Conservation (phyloP, 495 filamentous ascomycete genomes). For the Aspergillus mulundensis region DNA sequence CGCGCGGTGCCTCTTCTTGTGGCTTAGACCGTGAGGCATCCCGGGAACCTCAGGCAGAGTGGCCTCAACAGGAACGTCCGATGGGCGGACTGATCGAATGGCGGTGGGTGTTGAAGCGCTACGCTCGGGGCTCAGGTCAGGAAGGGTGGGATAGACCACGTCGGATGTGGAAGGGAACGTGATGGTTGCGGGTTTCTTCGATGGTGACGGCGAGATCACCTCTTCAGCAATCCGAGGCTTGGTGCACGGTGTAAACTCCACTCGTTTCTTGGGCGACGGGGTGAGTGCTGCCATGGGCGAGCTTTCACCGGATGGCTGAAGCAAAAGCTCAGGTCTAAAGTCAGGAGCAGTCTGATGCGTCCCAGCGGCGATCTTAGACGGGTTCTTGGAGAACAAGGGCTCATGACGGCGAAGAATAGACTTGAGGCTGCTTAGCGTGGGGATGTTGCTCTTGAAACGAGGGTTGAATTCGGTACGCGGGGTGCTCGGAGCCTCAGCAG, state of each 20-base stretch:
- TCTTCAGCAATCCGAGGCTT: conserved; percentile 39
- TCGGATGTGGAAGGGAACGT: conserved; percentile 27
- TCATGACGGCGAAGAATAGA: conserved; percentile 60
- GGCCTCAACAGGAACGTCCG: conserved; percentile 20
- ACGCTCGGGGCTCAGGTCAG: conserved; percentile 36
- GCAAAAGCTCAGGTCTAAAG: conserved; percentile 41
- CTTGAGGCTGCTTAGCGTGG: conserved; percentile 46
- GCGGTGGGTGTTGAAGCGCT: conserved; percentile 17
- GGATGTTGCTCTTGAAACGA: conserved; percentile 38
- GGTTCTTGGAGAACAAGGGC: conserved; percentile 59
- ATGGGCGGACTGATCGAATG: conserved; percentile 38
- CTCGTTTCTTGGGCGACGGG: conserved; percentile 54
- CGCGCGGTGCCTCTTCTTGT: conserved; percentile 67
- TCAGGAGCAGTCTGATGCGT: conserved; percentile 52
- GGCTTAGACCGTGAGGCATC: conserved; percentile 64
- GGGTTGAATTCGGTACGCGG: conserved; percentile 47
- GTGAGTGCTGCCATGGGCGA: conserved; percentile 29
- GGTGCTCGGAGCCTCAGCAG: conserved; percentile 39
- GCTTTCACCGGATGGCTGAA: conserved; percentile 29
- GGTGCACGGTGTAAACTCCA: conserved; percentile 56
- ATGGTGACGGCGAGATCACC: conserved; percentile 40
- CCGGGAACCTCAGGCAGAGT: conserved; percentile 34
- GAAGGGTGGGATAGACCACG: conserved; percentile 42
- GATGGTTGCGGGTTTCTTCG: conserved; percentile 34
- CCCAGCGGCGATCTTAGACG: conserved; percentile 55